These are phyloP conservation scores for Monosporascus cannonballus DNA, from an alignment of 2,329 filamentous ascomycete genomes.

Conservation along the genomic window DNA sequence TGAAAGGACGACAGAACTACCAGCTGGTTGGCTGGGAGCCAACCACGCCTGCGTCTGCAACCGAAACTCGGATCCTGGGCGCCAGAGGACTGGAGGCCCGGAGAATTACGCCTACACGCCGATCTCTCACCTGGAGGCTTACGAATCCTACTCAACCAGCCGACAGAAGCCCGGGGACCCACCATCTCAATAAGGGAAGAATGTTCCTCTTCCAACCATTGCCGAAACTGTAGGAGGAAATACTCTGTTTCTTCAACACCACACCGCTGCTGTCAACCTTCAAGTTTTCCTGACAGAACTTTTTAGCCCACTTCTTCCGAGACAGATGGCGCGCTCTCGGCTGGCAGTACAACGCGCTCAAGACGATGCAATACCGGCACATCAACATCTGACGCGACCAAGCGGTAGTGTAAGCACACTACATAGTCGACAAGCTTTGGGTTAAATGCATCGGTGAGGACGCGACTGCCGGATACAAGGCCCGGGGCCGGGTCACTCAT, in stretches of 20 bases:
- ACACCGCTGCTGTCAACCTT: constrained; percentile 33
- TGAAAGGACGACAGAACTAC: constrained; percentile 24
- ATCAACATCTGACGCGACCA: constrained; percentile 42
- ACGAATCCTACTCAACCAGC: constrained; percentile 26
- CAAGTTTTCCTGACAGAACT: constrained; percentile 47
- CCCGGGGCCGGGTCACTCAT: constrained; percentile 45
- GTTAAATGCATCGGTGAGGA: constrained; percentile 33
- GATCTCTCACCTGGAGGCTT: constrained; percentile 28
- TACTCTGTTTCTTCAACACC: constrained; percentile 33
- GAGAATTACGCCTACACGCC: constrained; percentile 43
- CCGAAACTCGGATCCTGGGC: constrained; percentile 44
- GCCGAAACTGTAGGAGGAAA: constrained; percentile 28
- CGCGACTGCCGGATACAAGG: constrained; percentile 40
- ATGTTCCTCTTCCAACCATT: constrained; percentile 44
- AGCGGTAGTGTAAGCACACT: constrained; percentile 42
- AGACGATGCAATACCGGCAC: constrained; percentile 49
- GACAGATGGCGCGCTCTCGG: constrained; percentile 35
- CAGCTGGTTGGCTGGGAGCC: constrained; percentile 36
- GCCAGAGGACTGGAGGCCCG: constrained; percentile 36
- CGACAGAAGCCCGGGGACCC: constrained; percentile 25
- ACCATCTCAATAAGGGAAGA: constrained; percentile 43
- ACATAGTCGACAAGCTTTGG: constrained; percentile 53
- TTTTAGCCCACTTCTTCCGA: constrained; percentile 41
- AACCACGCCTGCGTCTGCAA: constrained; percentile 49
- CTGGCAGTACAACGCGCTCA: constrained; percentile 48